Percentiles rank a stretch among this genome's conserved stretches.
Evolutionary conservation across 495 filamentous ascomycete genomes (phyloP).

Genomic region (Hypoxylon trugodes): DNA sequence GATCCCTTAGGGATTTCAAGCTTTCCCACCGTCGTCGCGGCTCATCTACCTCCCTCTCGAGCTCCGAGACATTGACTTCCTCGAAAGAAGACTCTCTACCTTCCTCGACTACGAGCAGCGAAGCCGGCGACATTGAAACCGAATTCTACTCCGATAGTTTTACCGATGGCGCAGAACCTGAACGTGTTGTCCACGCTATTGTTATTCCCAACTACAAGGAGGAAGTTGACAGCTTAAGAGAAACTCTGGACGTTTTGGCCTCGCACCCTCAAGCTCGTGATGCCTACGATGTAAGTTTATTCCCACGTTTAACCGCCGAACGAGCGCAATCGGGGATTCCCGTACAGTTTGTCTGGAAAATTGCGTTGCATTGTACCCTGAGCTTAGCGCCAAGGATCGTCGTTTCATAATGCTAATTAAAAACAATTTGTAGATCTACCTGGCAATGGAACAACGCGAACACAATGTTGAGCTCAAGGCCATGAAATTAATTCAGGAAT

Average conservation of each 20-base stretch:
- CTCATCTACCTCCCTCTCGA: constrained; percentile 59
- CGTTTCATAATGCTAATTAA: constrained; percentile 12
- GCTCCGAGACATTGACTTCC: constrained; percentile 60
- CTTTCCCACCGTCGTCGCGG: constrained; percentile 55
- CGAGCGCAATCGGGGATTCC: neutral
- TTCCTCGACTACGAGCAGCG: constrained; percentile 56
- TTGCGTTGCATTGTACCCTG: constrained; percentile 2
- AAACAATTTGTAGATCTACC: constrained; percentile 59
- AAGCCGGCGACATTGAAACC: constrained; percentile 54
- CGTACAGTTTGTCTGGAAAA: neutral
- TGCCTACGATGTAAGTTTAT: constrained; percentile 70
- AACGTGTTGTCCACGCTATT: constrained; percentile 66
- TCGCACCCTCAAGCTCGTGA: constrained; percentile 68
- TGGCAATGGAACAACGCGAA: constrained; percentile 77
- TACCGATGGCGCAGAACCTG: constrained; percentile 45
- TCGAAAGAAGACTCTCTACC: constrained; percentile 50
- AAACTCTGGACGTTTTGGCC: constrained; percentile 71
- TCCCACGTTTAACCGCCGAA: neutral
- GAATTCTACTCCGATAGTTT: constrained; percentile 51
- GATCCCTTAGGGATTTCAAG: constrained; percentile 52
- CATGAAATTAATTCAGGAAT: constrained; percentile 59
- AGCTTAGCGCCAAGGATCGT: constrained; percentile 3
- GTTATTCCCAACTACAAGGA: constrained; percentile 77
- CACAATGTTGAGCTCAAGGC: constrained; percentile 62
- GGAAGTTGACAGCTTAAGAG: constrained; percentile 68